Percentiles rank a stretch among this genome's conserved stretches.
Evolutionary conservation across 2,329 filamentous ascomycete species (phyloP).

Genomic region (Endothia cerciana): DNA sequence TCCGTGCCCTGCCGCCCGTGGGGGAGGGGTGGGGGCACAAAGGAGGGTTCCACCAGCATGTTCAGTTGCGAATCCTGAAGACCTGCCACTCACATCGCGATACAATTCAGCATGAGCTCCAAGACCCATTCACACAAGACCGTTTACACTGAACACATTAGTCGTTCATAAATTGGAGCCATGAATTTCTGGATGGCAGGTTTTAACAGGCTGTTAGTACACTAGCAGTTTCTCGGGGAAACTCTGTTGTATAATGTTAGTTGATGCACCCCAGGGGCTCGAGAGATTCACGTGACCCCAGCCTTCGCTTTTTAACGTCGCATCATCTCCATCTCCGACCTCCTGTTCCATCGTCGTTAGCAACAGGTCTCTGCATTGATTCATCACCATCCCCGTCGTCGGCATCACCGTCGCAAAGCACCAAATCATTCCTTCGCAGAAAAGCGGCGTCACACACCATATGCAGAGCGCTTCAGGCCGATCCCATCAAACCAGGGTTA

Average conservation of each 20-base stretch:
- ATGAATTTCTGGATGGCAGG: background rate
- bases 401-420: background rate
- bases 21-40: too few species aligned
- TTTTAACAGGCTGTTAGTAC: background rate
- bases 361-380: background rate
- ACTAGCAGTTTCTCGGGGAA: background rate
- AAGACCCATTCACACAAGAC: background rate
- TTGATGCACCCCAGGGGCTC: background rate
- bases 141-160: background rate
- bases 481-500: conserved; percentile 14
- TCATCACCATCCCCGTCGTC: background rate
- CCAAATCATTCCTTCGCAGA: background rate
- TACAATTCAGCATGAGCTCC: background rate
- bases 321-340: background rate
- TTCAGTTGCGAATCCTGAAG: too few species aligned
- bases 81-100: too few species aligned
- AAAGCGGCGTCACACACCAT: conserved; percentile 25
- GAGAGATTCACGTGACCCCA: background rate
- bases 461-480: conserved; percentile 16
- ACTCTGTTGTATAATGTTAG: background rate
- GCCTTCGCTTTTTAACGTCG: conserved; percentile 1
- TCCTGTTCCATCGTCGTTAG: background rate
- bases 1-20: too few species aligned
- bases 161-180: background rate
- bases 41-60: too few species aligned